Percentiles rank a stretch among this genome's conserved stretches.
These are phyloP conservation scores for Venturia pyrina DNA, from an alignment of 2,329 filamentous ascomycete genomes.

Conservation along the genomic window DNA sequence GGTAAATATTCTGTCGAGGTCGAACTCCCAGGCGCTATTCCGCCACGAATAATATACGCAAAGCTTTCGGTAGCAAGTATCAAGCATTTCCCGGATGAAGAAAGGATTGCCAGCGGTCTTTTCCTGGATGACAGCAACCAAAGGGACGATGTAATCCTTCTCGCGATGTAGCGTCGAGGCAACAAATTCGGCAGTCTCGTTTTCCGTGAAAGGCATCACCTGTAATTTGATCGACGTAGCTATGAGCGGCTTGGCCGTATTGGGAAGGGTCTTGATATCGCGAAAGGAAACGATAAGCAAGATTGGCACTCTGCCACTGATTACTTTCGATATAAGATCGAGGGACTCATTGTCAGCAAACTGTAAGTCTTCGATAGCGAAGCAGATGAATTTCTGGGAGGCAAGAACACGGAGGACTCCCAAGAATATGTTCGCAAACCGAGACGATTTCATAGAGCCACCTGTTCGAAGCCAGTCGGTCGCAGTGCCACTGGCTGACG, in stretches of 20 bases:
- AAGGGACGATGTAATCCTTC: constrained; percentile 60
- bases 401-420: constrained; percentile 78
- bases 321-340: constrained; percentile 72
- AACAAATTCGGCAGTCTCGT: constrained; percentile 74
- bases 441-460: constrained; percentile 45
- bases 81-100: constrained; percentile 83
- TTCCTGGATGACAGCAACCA: constrained; percentile 78
- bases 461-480: constrained; percentile 37
- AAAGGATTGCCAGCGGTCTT: constrained; percentile 85
- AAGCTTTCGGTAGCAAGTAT: constrained; percentile 73
- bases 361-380: constrained; percentile 82
- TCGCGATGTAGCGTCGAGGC: constrained; percentile 66
- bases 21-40: constrained; percentile 71
- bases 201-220: constrained; percentile 64
- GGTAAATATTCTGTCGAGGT: constrained; percentile 75
- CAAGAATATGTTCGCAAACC: constrained; percentile 78
- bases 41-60: constrained; percentile 90
- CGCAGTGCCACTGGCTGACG: constrained; percentile 18
- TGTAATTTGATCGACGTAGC: constrained; percentile 52
- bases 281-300: constrained; percentile 64
- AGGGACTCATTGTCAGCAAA: constrained; percentile 82
- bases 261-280: constrained; percentile 29
- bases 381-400: constrained; percentile 75
- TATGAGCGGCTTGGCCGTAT: constrained; percentile 28
- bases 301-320: constrained; percentile 68